phyloP scores from a whole-genome alignment of 2,329 filamentous ascomycete species.

The Claviceps sp. region DNA sequence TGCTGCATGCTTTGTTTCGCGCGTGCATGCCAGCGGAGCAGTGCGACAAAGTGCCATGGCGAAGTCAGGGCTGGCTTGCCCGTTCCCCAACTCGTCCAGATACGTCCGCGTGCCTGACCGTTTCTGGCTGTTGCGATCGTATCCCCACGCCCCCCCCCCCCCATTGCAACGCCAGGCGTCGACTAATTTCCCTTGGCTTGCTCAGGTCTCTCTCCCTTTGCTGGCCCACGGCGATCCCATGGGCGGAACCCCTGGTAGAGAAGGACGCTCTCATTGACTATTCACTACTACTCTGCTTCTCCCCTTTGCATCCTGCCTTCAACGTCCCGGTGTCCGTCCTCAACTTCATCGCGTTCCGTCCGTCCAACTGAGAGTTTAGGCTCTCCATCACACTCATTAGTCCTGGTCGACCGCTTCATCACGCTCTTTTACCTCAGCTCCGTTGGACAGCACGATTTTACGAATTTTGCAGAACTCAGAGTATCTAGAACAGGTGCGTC shows the following conservation, averaged over 20 bases:
- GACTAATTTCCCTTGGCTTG: conserved; percentile 4
- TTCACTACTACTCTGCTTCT: conserved; percentile 7
- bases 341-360: conserved; percentile 17
- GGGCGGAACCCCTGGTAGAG: not conserved
- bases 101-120: not conserved
- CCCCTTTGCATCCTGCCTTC: conserved; percentile 8
- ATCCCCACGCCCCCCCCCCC: not conserved
- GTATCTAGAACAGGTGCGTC: not conserved
- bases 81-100: not conserved
- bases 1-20: not conserved
- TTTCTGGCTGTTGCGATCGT: not conserved
- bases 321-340: conserved; percentile 15
- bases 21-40: not conserved
- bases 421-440: conserved; percentile 18
- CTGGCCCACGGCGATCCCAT: not conserved
- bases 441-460: conserved; percentile 11
- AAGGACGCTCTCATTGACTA: not conserved
- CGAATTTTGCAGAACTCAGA: not conserved
- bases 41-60: not conserved
- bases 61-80: not conserved
- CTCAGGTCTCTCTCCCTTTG: not conserved
- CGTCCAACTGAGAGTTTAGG: conserved; percentile 39
- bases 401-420: conserved; percentile 12
- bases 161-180: not conserved
- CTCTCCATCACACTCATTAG: conserved; percentile 44